A percentile compares a stretch with the other conserved stretches of the same genome.
These are phyloP conservation scores for Aspergillus sp. DNA, from an alignment of 2,329 filamentous ascomycete species.

Conservation along the genomic window DNA sequence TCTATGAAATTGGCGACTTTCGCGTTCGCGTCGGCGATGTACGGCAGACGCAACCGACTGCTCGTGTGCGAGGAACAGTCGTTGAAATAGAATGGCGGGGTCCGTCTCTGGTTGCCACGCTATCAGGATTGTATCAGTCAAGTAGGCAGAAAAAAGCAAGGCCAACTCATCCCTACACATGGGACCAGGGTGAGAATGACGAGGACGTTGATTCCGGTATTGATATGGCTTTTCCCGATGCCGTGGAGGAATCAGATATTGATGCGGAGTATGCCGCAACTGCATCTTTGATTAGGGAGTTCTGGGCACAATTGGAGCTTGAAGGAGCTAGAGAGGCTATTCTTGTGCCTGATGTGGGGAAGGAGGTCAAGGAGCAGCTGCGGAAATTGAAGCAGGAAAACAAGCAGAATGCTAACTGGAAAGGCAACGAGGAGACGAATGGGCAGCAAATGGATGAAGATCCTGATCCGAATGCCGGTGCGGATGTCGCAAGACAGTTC, in stretches of 20 bases:
- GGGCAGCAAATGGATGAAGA: constrained; percentile 27
- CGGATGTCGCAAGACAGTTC: constrained; percentile 45
- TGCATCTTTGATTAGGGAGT: constrained; percentile 40
- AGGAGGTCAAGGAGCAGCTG: constrained; percentile 35
- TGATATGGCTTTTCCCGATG: constrained; percentile 26
- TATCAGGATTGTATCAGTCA: constrained; percentile 15
- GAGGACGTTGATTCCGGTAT: constrained; percentile 26
- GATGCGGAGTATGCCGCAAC: constrained; percentile 37
- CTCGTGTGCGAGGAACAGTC: constrained; percentile 41
- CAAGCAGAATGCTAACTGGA: constrained; percentile 10
- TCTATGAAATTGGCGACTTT: constrained; percentile 46
- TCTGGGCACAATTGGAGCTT: constrained; percentile 41
- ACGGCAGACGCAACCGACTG: constrained; percentile 39
- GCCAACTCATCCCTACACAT: background rate
- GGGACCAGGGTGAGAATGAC: background rate
- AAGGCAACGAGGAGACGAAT: constrained; percentile 11
- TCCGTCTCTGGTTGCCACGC: constrained; percentile 32
- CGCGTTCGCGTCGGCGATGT: constrained; percentile 45
- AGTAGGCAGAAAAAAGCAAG: background rate
- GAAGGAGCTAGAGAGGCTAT: constrained; percentile 42
- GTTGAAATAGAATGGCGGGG: constrained; percentile 47
- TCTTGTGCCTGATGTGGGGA: constrained; percentile 41
- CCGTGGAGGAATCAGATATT: constrained; percentile 38
- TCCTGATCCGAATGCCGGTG: constrained; percentile 35
- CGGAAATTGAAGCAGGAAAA: constrained; percentile 19